Evolutionary conservation across 1,284 basidiomycete genomes (phyloP).

Genomic region (Papiliotrema fonsecae): DNA sequence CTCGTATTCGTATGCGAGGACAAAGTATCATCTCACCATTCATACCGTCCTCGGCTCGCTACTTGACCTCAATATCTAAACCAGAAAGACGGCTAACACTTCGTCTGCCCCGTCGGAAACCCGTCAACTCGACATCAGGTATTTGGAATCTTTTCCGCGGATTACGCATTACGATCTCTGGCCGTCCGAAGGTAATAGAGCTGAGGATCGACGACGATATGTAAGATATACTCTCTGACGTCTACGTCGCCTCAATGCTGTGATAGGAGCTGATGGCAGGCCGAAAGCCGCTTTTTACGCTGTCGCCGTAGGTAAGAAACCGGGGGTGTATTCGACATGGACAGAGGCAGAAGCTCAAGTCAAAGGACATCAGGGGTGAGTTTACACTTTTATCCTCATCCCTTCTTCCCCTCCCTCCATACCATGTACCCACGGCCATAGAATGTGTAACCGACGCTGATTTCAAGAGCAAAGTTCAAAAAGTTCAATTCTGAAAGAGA

Average conservation of each 20-base stretch:
- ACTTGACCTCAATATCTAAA: no score
- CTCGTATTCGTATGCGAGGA: no score
- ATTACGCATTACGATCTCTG: neutral
- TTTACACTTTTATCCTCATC: neutral
- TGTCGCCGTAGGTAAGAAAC: constrained; percentile 31
- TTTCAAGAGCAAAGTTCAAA: constrained; percentile 37
- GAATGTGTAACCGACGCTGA: no score
- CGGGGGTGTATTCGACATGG: constrained; percentile 45
- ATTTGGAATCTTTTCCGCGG: neutral
- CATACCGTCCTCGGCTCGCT: no score
- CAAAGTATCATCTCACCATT: no score
- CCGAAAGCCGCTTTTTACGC: constrained; percentile 44
- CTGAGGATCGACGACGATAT: neutral
- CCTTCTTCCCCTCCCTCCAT: no score
- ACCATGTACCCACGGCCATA: no score
- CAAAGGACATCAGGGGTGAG: constrained; percentile 36
- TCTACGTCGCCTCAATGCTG: neutral
- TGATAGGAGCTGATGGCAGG: constrained; percentile 18
- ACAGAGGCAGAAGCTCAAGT: constrained; percentile 41
- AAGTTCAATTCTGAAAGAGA: constrained; percentile 37
- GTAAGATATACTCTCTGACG: neutral
- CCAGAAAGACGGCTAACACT: neutral
- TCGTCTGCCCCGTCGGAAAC: neutral
- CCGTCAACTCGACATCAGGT: neutral
- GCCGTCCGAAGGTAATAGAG: neutral